These are phyloP conservation scores for Cudoniella acicularis DNA, from an alignment of 495 filamentous ascomycete genomes.

Conservation along the genomic window DNA sequence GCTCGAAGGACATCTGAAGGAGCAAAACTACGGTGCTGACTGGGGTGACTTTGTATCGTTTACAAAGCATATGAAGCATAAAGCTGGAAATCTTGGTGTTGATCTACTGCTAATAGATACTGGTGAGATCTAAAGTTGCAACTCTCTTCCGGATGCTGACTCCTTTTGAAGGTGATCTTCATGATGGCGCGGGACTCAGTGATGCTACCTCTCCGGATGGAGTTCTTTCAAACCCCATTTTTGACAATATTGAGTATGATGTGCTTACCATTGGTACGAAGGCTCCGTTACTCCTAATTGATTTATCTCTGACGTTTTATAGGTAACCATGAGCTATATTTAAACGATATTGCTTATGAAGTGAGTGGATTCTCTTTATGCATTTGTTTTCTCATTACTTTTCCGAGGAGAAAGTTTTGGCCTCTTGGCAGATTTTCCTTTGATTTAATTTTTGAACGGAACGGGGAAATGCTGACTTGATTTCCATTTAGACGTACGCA, in stretches of 20 bases:
- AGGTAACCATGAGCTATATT: slow-evolving; percentile 91
- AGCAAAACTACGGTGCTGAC: slow-evolving; percentile 88
- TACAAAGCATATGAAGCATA: slow-evolving; percentile 68
- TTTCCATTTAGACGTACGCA: slow-evolving; percentile 48
- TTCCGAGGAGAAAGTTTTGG: too few species aligned
- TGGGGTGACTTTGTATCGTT: slow-evolving; percentile 98
- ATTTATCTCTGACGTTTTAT: too few species aligned
- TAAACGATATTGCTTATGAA: slow-evolving; percentile 58
- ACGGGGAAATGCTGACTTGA: background rate
- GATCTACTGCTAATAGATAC: slow-evolving; percentile 96
- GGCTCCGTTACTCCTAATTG: too few species aligned
- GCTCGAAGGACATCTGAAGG: slow-evolving; percentile 87
- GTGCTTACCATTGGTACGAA: slow-evolving; percentile 62
- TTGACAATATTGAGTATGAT: slow-evolving; percentile 57
- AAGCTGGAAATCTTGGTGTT: slow-evolving; percentile 70
- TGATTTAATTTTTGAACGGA: too few species aligned
- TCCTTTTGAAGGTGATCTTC: slow-evolving; percentile 67
- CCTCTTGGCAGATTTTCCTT: too few species aligned
- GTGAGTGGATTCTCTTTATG: slow-evolving; percentile 68
- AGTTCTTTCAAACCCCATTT: slow-evolving; percentile 77
- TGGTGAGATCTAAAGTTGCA: slow-evolving; percentile 47
- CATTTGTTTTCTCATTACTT: slow-evolving; percentile 63
- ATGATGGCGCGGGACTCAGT: slow-evolving; percentile 92
- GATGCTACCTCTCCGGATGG: slow-evolving; percentile 85
- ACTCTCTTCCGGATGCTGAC: too few species aligned